Evolutionary conservation across 805 yeast genomes (phyloP).

Genomic region (Zygoascus biomembranicola): DNA sequence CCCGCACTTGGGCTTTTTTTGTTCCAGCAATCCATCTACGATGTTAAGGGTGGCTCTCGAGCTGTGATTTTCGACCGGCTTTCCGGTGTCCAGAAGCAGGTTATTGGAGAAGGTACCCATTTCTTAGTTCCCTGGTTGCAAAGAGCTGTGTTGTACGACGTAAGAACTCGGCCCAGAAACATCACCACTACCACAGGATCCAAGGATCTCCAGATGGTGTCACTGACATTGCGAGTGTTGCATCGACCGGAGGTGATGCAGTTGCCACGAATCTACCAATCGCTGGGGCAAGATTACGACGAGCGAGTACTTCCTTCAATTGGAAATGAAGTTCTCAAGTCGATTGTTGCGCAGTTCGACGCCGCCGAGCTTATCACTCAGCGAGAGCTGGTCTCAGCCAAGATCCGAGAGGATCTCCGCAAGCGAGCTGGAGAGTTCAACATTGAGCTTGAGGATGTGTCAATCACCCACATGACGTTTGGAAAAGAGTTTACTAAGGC

Average conservation of each 20-base stretch:
- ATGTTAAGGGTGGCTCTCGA: slow-evolving; percentile 91
- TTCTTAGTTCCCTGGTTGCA: slow-evolving; percentile 95
- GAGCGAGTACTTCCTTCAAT: slow-evolving; percentile 89
- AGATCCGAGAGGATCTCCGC: slow-evolving; percentile 79
- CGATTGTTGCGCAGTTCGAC: slow-evolving; percentile 88
- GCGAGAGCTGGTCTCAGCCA: slow-evolving; percentile 87
- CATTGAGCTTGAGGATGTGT: slow-evolving; percentile 90
- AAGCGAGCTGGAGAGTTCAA: slow-evolving; percentile 80
- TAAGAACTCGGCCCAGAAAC: slow-evolving; percentile 87
- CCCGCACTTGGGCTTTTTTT: slow-evolving; percentile 33
- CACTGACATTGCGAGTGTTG: slow-evolving; percentile 83
- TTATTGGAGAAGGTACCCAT: slow-evolving; percentile 95
- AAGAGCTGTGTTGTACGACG: slow-evolving; percentile 82
- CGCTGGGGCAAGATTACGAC: slow-evolving; percentile 88
- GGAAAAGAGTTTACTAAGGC: slow-evolving; percentile 97
- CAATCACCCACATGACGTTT: slow-evolving; percentile 95
- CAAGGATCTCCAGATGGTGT: slow-evolving; percentile 92
- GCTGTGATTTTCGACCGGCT: slow-evolving; percentile 94
- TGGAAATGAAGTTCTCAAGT: slow-evolving; percentile 83
- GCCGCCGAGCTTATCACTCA: slow-evolving; percentile 96
- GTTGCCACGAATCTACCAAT: slow-evolving; percentile 83
- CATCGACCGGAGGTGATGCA: slow-evolving; percentile 86
- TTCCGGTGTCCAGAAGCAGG: slow-evolving; percentile 78
- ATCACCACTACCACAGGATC: slow-evolving; percentile 94
- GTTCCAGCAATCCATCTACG: slow-evolving; percentile 80